Conservation (phyloP, 2,329 filamentous ascomycete species). For the Piedraia hortae region DNA sequence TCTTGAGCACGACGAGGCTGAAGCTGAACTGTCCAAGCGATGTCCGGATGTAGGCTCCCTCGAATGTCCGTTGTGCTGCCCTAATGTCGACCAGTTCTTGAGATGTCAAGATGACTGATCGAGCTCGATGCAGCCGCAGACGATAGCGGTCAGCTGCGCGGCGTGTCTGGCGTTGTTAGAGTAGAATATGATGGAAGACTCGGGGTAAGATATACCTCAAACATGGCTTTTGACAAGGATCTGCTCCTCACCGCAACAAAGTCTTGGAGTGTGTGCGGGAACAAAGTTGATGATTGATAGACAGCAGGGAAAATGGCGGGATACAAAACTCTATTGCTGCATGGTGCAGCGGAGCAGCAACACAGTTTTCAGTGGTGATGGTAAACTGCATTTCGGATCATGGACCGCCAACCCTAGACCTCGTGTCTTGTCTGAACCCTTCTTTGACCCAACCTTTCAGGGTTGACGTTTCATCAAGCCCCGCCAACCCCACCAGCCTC, state of each 20-base stretch:
- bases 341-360: no score
- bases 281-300: no score
- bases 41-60: conserved; percentile 88
- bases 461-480: no score
- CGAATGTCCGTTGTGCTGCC: conserved; percentile 84
- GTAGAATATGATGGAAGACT: neutral
- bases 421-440: no score
- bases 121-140: conserved; percentile 56
- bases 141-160: conserved; percentile 48
- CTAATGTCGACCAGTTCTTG: conserved; percentile 82
- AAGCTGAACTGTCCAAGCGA: conserved; percentile 89
- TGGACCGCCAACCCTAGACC: no score
- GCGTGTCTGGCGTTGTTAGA: conserved; percentile 14
- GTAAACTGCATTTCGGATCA: no score
- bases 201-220: neutral
- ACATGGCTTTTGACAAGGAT: neutral
- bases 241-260: no score
- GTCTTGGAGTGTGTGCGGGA: no score
- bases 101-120: conserved; percentile 53
- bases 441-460: no score
- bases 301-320: no score
- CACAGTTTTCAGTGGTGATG: no score
- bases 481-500: conserved; percentile 1
- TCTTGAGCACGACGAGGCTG: conserved; percentile 76
- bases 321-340: no score